Evolutionary conservation across 225 moss, liverwort and hornwort genomes (phyloP).

Genomic region (Rhytidiadelphus loreus): DNA sequence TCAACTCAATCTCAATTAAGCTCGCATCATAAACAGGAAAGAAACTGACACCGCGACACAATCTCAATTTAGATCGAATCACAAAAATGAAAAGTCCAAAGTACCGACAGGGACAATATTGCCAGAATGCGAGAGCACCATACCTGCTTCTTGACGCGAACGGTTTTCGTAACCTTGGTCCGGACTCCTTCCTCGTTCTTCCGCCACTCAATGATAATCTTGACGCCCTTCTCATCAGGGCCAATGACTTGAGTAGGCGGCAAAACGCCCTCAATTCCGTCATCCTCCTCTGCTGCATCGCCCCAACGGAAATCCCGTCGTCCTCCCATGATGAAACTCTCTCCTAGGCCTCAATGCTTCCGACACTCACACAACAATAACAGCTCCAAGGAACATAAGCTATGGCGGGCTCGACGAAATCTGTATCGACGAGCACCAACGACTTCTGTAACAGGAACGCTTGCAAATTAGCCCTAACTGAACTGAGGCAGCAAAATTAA

Average conservation of each 20-base stretch:
- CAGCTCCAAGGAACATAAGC: not conserved
- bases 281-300: slow-evolving; percentile 51
- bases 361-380: not conserved
- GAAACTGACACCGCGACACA: not conserved
- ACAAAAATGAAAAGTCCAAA: not conserved
- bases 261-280: slow-evolving; percentile 40
- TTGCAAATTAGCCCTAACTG: not conserved
- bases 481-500: not conserved
- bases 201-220: slow-evolving; percentile 36
- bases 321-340: slow-evolving; percentile 18
- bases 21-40: not conserved
- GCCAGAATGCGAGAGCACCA: not conserved
- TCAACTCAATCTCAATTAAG: not conserved
- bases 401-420: not conserved
- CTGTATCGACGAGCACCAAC: not conserved
- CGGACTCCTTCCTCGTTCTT: slow-evolving; percentile 44
- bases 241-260: slow-evolving; percentile 51
- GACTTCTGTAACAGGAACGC: not conserved
- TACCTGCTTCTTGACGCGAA: slow-evolving; percentile 51
- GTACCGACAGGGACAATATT: not conserved
- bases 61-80: not conserved
- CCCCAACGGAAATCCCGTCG: slow-evolving; percentile 50
- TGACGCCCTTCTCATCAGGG: slow-evolving; percentile 25
- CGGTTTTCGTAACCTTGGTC: slow-evolving; percentile 33
- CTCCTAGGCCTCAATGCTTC: not conserved